Evolutionary conservation across 2,329 filamentous ascomycete genomes (phyloP).

Genomic region (Mariannaea sp.): DNA sequence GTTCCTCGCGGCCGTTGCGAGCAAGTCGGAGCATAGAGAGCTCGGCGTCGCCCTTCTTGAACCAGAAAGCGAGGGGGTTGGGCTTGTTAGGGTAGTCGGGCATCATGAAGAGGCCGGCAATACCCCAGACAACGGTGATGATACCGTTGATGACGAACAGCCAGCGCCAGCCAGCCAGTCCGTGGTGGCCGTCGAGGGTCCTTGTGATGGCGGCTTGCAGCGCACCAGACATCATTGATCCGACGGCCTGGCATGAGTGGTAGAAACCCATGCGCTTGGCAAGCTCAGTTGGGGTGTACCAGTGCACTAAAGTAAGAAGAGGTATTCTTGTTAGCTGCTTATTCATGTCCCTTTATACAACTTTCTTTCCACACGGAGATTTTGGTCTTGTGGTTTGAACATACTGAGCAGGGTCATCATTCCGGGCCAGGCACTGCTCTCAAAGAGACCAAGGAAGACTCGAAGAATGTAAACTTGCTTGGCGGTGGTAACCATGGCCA

Average conservation of each 20-base stretch:
- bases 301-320: slow-evolving; percentile 22
- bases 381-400: not conserved
- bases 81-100: slow-evolving; percentile 42
- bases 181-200: slow-evolving; percentile 45
- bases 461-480: slow-evolving; percentile 45
- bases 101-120: slow-evolving; percentile 42
- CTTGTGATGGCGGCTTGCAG: slow-evolving; percentile 48
- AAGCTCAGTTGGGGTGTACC: slow-evolving; percentile 21
- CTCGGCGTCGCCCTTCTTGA: slow-evolving; percentile 34
- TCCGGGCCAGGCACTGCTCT: slow-evolving; percentile 44
- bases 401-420: slow-evolving; percentile 43
- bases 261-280: slow-evolving; percentile 46
- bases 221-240: slow-evolving; percentile 50
- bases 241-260: slow-evolving; percentile 47
- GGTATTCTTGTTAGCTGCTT: too few species aligned
- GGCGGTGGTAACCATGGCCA: slow-evolving; percentile 42
- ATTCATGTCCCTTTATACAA: too few species aligned
- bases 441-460: slow-evolving; percentile 48
- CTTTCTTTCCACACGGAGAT: too few species aligned
- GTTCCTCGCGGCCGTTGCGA: slow-evolving; percentile 23
- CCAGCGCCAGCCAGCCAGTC: slow-evolving; percentile 50
- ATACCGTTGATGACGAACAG: slow-evolving; percentile 53
- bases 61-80: slow-evolving; percentile 37
- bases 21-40: slow-evolving; percentile 40
- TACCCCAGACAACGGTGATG: slow-evolving; percentile 42